These are phyloP conservation scores for Scedosporium aurantiacum DNA, from an alignment of 2,329 filamentous ascomycete genomes.

Conservation along the genomic window DNA sequence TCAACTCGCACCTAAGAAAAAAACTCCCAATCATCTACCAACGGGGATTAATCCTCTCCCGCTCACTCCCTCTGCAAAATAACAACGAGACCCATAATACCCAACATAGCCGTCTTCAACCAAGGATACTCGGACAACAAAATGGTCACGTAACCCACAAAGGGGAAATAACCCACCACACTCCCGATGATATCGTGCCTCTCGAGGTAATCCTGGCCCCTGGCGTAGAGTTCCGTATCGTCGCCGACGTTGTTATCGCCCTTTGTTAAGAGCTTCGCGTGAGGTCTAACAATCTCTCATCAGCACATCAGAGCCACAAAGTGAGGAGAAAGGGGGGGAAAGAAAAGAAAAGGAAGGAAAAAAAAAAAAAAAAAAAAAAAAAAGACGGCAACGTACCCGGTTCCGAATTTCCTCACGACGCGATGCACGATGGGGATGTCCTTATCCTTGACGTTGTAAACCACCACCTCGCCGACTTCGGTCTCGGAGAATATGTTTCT, in stretches of 20 bases:
- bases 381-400: constrained; percentile 30
- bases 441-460: constrained; percentile 78
- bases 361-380: not conserved
- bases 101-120: constrained; percentile 91
- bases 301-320: too few relatives aligned
- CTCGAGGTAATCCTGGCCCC: constrained; percentile 75
- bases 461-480: constrained; percentile 46
- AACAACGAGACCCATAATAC: constrained; percentile 88
- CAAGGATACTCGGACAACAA: constrained; percentile 90
- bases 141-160: constrained; percentile 95
- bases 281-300: constrained; percentile 26
- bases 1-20: not conserved
- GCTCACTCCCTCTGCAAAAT: constrained; percentile 86
- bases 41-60: constrained; percentile 48
- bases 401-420: constrained; percentile 64
- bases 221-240: constrained; percentile 79
- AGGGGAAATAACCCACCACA: constrained; percentile 83
- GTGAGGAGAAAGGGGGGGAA: not conserved
- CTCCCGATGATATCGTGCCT: constrained; percentile 87
- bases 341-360: not conserved
- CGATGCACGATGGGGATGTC: constrained; percentile 97
- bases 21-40: not conserved
- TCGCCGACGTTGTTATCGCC: constrained; percentile 94
- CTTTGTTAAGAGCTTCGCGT: constrained; percentile 78
- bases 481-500: constrained; percentile 47